Percentiles rank a stretch among this genome's conserved stretches.
Evolutionary conservation across 1,284 basidiomycete species (phyloP).

Genomic region (Ceratobasidium sp.): DNA sequence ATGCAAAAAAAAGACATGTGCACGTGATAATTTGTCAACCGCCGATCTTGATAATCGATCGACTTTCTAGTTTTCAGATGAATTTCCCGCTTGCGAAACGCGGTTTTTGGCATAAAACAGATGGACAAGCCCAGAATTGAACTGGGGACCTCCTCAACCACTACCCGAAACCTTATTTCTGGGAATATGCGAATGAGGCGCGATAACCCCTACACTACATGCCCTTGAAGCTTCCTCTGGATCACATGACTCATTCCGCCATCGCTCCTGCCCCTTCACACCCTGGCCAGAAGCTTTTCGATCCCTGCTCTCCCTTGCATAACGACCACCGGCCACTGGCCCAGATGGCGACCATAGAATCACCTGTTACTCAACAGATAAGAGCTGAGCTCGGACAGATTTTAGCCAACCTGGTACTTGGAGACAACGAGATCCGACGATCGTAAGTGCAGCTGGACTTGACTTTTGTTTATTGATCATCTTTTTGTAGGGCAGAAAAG

Average conservation of each 20-base stretch:
- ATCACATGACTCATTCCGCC: background rate
- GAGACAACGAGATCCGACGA: constrained; percentile 77
- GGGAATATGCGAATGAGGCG: constrained; percentile 35
- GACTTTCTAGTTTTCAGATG: too few species aligned
- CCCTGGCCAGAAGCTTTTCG: background rate
- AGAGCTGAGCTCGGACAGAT: constrained; percentile 66
- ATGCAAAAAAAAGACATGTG: too few species aligned
- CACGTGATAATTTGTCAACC: too few species aligned
- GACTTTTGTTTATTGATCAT: constrained; percentile 6
- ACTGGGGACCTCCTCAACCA: constrained; percentile 9
- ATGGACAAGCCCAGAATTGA: constrained; percentile 30
- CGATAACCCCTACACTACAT: constrained; percentile 34
- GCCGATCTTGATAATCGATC: too few species aligned
- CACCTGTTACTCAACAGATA: constrained; percentile 44
- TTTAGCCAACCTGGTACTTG: constrained; percentile 78
- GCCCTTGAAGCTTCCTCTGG: background rate
- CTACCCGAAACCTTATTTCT: too few species aligned
- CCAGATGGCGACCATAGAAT: constrained; percentile 39
- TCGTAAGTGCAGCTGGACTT: constrained; percentile 55
- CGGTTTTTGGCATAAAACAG: background rate
- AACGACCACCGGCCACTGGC: background rate
- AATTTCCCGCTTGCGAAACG: too few species aligned
- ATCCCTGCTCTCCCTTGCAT: background rate
- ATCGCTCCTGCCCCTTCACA: background rate
- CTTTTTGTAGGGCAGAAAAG: constrained; percentile 67